Evolutionary conservation across 495 filamentous ascomycete species (phyloP), one percentile per base, ranked within the genome.

Genomic region (Penicillium roqueforti): DNA sequence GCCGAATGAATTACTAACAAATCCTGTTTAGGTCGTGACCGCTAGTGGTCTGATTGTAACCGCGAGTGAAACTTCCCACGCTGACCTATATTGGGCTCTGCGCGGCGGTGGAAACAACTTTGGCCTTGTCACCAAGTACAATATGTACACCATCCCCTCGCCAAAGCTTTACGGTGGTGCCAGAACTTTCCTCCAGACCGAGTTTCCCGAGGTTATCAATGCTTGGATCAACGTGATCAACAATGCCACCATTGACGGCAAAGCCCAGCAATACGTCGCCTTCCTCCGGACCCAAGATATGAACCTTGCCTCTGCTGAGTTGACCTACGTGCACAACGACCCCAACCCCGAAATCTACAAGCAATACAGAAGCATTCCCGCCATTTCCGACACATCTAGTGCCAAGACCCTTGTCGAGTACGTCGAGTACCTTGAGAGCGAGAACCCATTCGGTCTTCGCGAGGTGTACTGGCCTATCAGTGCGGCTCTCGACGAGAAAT

Each of bases 11-110:
- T 6, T n/a, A 37, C 42, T 58, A 0, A 54, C 39, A 37, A 10
- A 1, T 18, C 3, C 29, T 3, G 11, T 11, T 8, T 31, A 66
- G 57, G 71, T 80, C 34, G 77, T 80, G 7, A 63, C 70, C 18
- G 77, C 75, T 1, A 71, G 62, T 26, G 77, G 76, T 10, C 25
- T 53, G 6, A 75, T 80, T 48, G 26, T 75, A 46, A 70, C 67
- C 19, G 74, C 69, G 2, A 74, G 68, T 38, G 56, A 60, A n/a
- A 66, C 55, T 1, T 57, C 61, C 1, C 52, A 71, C 42, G 31
- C 78, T 18, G 77, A 81, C 41, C 66, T 83, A 4, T 81, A 71
- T 58, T 77, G 69, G 66, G 80, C 78, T 25, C 69, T 83, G 60
- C 69, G 79, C 10, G 80, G 80, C 13, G 76, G 75, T n/a, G 67